Evolutionary conservation across 2,329 filamentous ascomycete genomes (phyloP), one percentile per base, ranked within the genome.

Genomic region (Karstenula rhodostoma): DNA sequence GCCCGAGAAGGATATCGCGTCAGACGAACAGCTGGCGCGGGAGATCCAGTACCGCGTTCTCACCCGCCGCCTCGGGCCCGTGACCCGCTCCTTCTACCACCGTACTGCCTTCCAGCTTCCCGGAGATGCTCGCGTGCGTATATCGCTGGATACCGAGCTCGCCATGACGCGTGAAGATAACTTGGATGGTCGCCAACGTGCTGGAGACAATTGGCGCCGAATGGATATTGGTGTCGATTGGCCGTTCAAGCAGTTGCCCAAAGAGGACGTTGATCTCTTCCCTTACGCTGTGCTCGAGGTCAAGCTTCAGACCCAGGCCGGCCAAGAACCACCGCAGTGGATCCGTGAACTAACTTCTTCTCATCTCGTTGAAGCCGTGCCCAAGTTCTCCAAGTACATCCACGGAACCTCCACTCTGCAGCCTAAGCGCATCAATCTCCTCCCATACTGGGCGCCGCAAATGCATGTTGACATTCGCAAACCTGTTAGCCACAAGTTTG

Each of bases 351-450:
- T 99, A 54, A 96, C 93, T 47, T 86, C 92, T 13, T 97, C 93
- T 64, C 95, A 99, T 80, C 85, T 99, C 17, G 95, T 99, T 2
- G 95, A 99, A 80, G 94, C 95, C n/a, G 94, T 99, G 2, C 95
- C 95, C 63, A 99, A 99, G 76, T 99, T 98, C 80, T 97, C 93
- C 73, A 99, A 99, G 81, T 99, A 98, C 78, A 98, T 99, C 60
- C 95, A 99, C 78, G 95, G 95, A 60, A 93, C 90, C 1, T 94
- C 94, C 10, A 91, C 88, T 12, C 81, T 99, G 48, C 96, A 97
- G 77, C 94, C 94, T 0, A 86, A 89, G 47, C 88, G 91, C 57
- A 99, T 99, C 78, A 84, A 97, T 50, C 85, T 99, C 13, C 84
- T 99, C 6, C 95, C 95, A 0, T 99, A 92, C 83, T 99, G 95